Evolutionary conservation across 768 basidiomycete genomes (phyloP).

Genomic region (Collybia sp.): DNA sequence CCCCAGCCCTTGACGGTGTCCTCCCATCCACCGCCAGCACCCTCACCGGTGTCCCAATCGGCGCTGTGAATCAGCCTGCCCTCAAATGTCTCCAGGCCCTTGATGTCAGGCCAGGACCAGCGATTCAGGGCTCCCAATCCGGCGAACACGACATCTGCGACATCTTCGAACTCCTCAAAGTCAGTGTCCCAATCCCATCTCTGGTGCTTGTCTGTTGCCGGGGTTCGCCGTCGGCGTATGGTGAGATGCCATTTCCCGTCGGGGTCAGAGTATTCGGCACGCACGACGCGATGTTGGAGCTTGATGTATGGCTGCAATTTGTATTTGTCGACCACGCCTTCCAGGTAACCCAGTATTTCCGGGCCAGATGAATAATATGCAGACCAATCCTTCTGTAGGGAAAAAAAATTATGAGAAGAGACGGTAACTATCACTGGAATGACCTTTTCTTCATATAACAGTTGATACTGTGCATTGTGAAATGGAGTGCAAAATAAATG

Average conservation of each 20-base stretch:
- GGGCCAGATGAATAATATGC: conserved; percentile 23
- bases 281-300: conserved; percentile 18
- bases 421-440: too few relatives aligned
- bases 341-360: conserved; percentile 25
- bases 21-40: too few relatives aligned
- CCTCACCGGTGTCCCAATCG: conserved; percentile 16
- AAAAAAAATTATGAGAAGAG: too few relatives aligned
- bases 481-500: too few relatives aligned
- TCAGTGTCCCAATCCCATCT: conserved; percentile 3
- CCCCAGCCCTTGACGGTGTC: conserved; percentile 14
- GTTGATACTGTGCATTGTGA: too few relatives aligned
- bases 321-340: conserved; percentile 22
- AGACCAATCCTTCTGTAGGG: conserved; percentile 25
- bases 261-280: conserved; percentile 24
- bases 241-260: conserved; percentile 23
- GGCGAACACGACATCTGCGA: conserved; percentile 24
- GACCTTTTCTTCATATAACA: too few relatives aligned
- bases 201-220: conserved; percentile 13
- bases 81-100: conserved; percentile 25
- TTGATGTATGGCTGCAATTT: conserved; percentile 25
- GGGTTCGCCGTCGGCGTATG: conserved; percentile 14
- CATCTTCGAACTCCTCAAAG: too few relatives aligned
- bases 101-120: conserved; percentile 34
- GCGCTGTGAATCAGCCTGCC: conserved; percentile 32
- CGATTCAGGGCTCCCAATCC: conserved; percentile 28